These are phyloP conservation scores for Penicillium coprophilum DNA, from an alignment of 495 filamentous ascomycete genomes.

Conservation along the genomic window DNA sequence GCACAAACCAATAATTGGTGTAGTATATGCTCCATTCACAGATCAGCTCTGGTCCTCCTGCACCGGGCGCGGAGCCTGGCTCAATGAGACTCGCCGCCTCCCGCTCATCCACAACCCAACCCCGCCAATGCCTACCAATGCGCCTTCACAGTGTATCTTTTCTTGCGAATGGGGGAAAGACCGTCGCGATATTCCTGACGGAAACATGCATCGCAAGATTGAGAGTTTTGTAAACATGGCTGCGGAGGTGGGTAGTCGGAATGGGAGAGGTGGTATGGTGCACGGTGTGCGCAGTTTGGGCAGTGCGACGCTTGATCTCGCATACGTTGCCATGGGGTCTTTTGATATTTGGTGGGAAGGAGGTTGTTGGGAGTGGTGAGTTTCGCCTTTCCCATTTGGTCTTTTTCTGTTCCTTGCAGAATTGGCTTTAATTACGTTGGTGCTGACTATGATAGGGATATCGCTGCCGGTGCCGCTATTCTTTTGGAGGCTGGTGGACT, in stretches of 20 bases:
- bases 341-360: conserved; percentile 62
- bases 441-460: conserved; percentile 41
- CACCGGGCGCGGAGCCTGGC: conserved; percentile 60
- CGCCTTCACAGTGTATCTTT: conserved; percentile 65
- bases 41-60: conserved; percentile 65
- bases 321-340: conserved; percentile 57
- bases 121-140: conserved; percentile 59
- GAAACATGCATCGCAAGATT: conserved; percentile 65
- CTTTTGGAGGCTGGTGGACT: conserved; percentile 61
- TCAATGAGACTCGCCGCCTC: conserved; percentile 58
- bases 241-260: conserved; percentile 55
- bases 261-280: conserved; percentile 64
- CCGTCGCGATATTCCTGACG: conserved; percentile 56
- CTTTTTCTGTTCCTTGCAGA: background rate
- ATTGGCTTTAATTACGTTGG: background rate
- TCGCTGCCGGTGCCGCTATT: conserved; percentile 57
- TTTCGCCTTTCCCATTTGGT: conserved; percentile 6
- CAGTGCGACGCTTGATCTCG: conserved; percentile 57
- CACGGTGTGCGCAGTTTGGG: conserved; percentile 60
- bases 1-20: conserved; percentile 57
- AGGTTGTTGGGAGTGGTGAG: conserved; percentile 58
- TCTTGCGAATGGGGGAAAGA: conserved; percentile 75
- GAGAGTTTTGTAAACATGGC: conserved; percentile 72
- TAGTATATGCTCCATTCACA: conserved; percentile 65
- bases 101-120: conserved; percentile 58